phyloP scores from a whole-genome alignment of 202 grass and related monocot genomes.

The Panicum virgatum region DNA sequence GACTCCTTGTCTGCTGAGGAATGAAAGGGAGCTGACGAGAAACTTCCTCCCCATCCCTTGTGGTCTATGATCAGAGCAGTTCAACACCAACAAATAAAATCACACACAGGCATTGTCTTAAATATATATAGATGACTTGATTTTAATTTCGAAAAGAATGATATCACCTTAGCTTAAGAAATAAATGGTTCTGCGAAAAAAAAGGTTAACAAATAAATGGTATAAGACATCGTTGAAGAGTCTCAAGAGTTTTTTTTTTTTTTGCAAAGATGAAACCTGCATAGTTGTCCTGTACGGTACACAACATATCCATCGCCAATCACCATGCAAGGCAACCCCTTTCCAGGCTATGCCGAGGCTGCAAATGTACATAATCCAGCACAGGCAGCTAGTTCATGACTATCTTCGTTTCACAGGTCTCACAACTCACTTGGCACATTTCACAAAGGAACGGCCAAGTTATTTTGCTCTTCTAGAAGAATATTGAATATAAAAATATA shows the following conservation, averaged over 20 bases:
- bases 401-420: neutral
- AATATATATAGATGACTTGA: slow-evolving; percentile 17
- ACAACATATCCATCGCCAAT: slow-evolving; percentile 12
- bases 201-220: too few species aligned
- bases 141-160: slow-evolving; percentile 14
- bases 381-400: neutral
- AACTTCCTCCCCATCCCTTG: slow-evolving; percentile 40
- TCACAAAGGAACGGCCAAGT: slow-evolving; percentile 14
- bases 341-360: slow-evolving; percentile 4
- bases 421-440: slow-evolving; percentile 33
- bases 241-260: neutral
- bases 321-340: slow-evolving; percentile 6
- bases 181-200: too few species aligned
- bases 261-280: neutral
- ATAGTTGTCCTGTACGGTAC: neutral
- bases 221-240: neutral
- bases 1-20: slow-evolving; percentile 21
- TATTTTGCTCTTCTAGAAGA: slow-evolving; percentile 40
- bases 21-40: slow-evolving; percentile 12
- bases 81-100: slow-evolving; percentile 26
- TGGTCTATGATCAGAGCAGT: neutral
- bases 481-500: slow-evolving; percentile 32
- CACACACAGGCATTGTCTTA: neutral
- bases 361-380: slow-evolving; percentile 7
- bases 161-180: neutral